These are phyloP conservation scores for Fusarium sp. DNA, from an alignment of 2,329 filamentous ascomycete species.

Conservation along the genomic window DNA sequence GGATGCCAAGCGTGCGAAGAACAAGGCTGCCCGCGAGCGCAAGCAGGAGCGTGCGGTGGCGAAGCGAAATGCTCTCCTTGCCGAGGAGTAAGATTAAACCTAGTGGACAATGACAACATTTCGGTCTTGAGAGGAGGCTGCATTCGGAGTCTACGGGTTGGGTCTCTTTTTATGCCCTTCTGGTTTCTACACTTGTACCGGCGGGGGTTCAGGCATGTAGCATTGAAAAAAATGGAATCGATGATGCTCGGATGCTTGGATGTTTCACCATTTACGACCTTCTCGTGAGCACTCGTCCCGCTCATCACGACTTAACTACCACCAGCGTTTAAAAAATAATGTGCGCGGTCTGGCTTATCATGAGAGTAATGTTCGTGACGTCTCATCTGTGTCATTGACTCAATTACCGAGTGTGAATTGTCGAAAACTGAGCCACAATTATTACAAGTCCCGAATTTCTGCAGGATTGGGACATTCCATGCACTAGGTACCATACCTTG, in stretches of 20 bases:
- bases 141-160: constrained; percentile 69
- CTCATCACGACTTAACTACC: constrained; percentile 19
- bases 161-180: constrained; percentile 60
- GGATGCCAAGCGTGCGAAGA: constrained; percentile 99
- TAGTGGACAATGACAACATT: constrained; percentile 55
- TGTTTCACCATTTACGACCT: constrained; percentile 37
- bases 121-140: constrained; percentile 63
- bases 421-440: neutral
- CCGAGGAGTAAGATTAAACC: constrained; percentile 67
- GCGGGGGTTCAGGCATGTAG: constrained; percentile 65
- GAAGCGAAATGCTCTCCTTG: constrained; percentile 89
- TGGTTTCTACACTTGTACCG: constrained; percentile 59
- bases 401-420: neutral
- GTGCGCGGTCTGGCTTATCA: constrained; percentile 17
- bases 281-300: constrained; percentile 23
- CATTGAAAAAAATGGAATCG: constrained; percentile 66
- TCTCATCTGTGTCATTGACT: neutral
- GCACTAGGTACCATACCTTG: neutral
- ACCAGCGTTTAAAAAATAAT: constrained; percentile 35
- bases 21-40: constrained; percentile 99
- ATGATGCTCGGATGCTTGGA: constrained; percentile 53
- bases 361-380: neutral
- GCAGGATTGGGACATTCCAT: neutral
- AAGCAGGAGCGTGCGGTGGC: constrained; percentile 89
- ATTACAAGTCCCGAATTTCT: neutral